Evolutionary conservation across 345 rosid genomes (phyloP), one percentile per base, ranked within the genome.

Genomic region (Noccaea caerulescens): DNA sequence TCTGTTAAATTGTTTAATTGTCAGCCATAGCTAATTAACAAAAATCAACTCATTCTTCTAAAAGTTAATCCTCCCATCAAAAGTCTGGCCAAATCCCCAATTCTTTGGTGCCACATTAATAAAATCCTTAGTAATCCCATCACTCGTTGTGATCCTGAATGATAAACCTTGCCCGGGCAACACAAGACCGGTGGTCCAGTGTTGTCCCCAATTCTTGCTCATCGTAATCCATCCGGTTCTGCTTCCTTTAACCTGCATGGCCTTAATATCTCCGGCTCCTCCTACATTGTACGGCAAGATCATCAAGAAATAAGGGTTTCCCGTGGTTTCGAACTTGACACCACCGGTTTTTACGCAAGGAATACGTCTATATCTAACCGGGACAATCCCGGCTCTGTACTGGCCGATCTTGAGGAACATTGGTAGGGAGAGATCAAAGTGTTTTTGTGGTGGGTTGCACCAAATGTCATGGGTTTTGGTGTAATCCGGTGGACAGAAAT

Each of bases 401-500:
- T 63, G 1, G 0, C 83, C 84, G 2, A 85, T 37, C 30, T 68
- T 74, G 1, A 53, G 25, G 72, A 85, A 85, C 85, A 85, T 81
- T 8, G 76, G 54, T 68, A 9, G 53, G 1, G 87, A 76, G 2
- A 85, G 69, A 44, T 85, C 86, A 10, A 85, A 85, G 71, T 85
- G 87, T 23, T 71, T 69, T 4, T 53, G 69, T 3, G 88, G 88
- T 10, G 82, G 84, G 69, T 83, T 79, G 73, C 89, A 83, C 85
- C 85, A 81, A 44, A 1, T 8, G 27, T 49, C 82, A 0, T 0
- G 1, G 0, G 69, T 0, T 13, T 76, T 76, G 13, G 77, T 0
- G 63, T 79, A 77, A 50, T 84, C 39, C 0, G 89, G 79, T 2
- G 86, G 92, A 77, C 90, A 89, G 10, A 81, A 79, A n/a, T 87